Conservation (phyloP, 164 flowering plant genomes). For the Buxus sempervirens region DNA sequence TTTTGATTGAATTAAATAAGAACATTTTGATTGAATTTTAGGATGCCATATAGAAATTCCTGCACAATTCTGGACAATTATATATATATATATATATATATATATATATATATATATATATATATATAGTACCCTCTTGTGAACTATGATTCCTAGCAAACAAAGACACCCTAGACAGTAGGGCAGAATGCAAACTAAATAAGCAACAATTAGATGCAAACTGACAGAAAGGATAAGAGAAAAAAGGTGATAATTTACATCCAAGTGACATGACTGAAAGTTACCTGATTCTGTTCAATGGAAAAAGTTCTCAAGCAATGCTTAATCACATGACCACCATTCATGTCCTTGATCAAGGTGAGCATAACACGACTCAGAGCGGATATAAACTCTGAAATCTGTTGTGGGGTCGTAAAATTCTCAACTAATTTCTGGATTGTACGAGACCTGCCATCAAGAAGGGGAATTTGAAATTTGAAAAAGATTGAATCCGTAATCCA, state of each 20-base stretch:
- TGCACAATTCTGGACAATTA: too few relatives aligned
- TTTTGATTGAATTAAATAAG: too few relatives aligned
- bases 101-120: too few relatives aligned
- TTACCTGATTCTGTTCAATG: slow-evolving; percentile 32
- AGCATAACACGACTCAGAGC: slow-evolving; percentile 25
- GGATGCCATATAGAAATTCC: too few relatives aligned
- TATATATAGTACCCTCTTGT: too few relatives aligned
- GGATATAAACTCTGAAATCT: slow-evolving; percentile 22
- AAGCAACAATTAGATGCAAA: too few relatives aligned
- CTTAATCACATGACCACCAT: slow-evolving; percentile 44
- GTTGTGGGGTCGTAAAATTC: slow-evolving; percentile 22
- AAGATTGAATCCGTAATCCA: neutral
- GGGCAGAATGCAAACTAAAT: too few relatives aligned
- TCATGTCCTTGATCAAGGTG: slow-evolving; percentile 18
- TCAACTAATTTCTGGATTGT: slow-evolving; percentile 37
- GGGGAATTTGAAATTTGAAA: too few relatives aligned
- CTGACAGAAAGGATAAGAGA: neutral
- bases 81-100: too few relatives aligned
- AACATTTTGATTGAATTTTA: too few relatives aligned
- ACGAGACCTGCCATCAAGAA: slow-evolving; percentile 27
- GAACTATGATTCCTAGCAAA: too few relatives aligned
- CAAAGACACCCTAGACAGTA: too few relatives aligned
- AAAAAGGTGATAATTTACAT: neutral
- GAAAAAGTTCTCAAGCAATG: slow-evolving; percentile 31
- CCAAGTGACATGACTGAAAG: neutral